Conservation (phyloP, 441 rosid genomes). For the Gossypium davidsonii region DNA sequence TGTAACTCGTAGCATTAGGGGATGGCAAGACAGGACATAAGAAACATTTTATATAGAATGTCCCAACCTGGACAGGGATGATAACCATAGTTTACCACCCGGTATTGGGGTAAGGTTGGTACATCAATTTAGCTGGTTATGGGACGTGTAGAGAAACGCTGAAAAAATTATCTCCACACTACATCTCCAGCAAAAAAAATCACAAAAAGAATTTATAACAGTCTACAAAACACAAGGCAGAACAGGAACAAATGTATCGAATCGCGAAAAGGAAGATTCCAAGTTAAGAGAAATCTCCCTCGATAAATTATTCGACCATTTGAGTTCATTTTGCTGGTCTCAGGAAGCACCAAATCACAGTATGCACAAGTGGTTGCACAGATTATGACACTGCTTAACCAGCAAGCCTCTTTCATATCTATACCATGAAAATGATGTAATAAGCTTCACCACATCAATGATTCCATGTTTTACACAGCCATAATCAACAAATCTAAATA, state of each 20-base stretch:
- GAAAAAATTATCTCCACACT: conserved; percentile 23
- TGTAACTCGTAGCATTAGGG: not conserved
- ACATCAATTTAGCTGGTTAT: conserved; percentile 30
- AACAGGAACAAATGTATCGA: not conserved
- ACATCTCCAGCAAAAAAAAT: conserved; percentile 35
- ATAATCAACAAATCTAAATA: not conserved
- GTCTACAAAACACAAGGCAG: not conserved
- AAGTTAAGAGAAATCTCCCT: conserved; percentile 12
- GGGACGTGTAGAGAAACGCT: conserved; percentile 35
- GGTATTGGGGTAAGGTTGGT: conserved; percentile 22
- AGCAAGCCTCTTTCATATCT: conserved; percentile 13
- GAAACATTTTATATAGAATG: not conserved
- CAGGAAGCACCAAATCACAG: conserved; percentile 17
- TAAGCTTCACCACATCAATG: not conserved
- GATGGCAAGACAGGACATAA: not conserved
- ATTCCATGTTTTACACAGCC: not conserved
- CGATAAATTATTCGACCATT: conserved; percentile 18
- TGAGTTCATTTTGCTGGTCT: conserved; percentile 16
- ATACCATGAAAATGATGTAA: no score
- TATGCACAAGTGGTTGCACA: not conserved
- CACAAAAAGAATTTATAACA: not conserved
- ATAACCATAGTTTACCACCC: conserved; percentile 21
- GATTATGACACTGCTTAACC: conserved; percentile 23
- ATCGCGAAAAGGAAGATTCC: conserved; percentile 21
- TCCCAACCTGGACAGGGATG: conserved; percentile 40